Percentiles rank a stretch among this genome's conserved stretches.
Evolutionary conservation across 345 rosid genomes (phyloP).

Genomic region (Salix purpurea): DNA sequence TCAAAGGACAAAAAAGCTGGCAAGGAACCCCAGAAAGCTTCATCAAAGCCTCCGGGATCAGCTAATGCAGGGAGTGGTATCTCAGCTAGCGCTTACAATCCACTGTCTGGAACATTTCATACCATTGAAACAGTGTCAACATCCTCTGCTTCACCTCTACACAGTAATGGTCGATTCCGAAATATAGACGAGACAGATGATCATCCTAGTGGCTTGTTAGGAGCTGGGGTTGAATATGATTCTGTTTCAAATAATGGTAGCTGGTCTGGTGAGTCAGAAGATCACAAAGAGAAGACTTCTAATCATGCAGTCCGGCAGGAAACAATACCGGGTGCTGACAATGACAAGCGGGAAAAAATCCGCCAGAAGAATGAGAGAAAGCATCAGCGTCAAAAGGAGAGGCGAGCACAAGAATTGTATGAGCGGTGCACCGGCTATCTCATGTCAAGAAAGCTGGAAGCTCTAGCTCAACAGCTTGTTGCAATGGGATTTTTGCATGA

Average conservation of each 20-base stretch:
- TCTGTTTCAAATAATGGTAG: conserved; percentile 79
- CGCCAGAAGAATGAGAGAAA: conserved; percentile 90
- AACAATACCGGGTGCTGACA: conserved; percentile 65
- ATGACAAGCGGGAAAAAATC: conserved; percentile 74
- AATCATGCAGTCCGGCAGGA: conserved; percentile 47
- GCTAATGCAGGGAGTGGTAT: conserved; percentile 44
- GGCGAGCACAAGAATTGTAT: conserved; percentile 78
- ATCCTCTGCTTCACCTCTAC: conserved; percentile 47
- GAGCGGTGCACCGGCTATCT: conserved; percentile 75
- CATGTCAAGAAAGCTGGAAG: conserved; percentile 85
- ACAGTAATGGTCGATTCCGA: conserved; percentile 57
- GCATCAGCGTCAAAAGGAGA: conserved; percentile 90
- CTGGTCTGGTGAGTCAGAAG: conserved; percentile 95
- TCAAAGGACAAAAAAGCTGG: conserved; percentile 67
- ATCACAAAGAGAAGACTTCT: conserved; percentile 64
- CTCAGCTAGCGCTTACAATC: conserved; percentile 72
- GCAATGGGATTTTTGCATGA: conserved; percentile 87
- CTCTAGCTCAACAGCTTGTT: conserved; percentile 75
- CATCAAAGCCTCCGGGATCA: conserved; percentile 49
- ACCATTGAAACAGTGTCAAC: conserved; percentile 47
- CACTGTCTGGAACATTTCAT: conserved; percentile 69
- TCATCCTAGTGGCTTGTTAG: conserved; percentile 36
- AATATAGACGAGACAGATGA: conserved; percentile 74
- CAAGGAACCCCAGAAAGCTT: conserved; percentile 65
- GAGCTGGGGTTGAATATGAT: conserved; percentile 64